Percentiles rank a stretch among this genome's conserved stretches.
Conservation (phyloP, 306 rosid species). For the Phaseolus lunatus region DNA sequence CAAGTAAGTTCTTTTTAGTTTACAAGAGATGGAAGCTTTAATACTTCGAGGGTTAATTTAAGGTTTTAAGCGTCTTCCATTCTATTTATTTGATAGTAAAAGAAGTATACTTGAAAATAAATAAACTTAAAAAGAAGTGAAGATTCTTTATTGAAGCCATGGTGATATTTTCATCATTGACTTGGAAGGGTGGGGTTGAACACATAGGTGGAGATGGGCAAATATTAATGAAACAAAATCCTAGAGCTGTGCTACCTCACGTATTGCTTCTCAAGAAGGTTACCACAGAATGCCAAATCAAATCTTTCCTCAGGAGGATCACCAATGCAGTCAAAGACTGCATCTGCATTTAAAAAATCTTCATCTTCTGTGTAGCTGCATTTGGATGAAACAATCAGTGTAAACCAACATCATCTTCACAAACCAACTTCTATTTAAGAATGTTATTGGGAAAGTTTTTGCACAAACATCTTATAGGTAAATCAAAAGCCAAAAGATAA, state of each 20-base stretch:
- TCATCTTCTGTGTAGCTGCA: constrained; percentile 92
- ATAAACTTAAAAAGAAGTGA: constrained; percentile 22
- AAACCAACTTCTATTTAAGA: constrained; percentile 4
- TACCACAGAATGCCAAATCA: constrained; percentile 86
- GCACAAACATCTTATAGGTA: constrained; percentile 3
- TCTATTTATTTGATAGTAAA: neutral
- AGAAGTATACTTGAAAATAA: neutral
- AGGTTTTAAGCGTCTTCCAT: neutral
- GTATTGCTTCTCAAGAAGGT: constrained; percentile 87
- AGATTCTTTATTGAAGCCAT: constrained; percentile 39
- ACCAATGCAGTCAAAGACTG: constrained; percentile 89
- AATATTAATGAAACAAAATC: constrained; percentile 31
- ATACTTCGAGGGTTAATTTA: neutral
- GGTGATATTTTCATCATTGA: constrained; percentile 40
- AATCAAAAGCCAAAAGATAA: neutral
- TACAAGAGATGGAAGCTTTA: neutral
- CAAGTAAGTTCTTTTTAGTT: neutral
- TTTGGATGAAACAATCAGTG: constrained; percentile 1
- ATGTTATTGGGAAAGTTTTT: neutral
- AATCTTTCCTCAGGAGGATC: constrained; percentile 95
- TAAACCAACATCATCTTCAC: constrained; percentile 28
- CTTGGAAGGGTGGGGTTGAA: too few species aligned
- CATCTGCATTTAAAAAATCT: constrained; percentile 88
- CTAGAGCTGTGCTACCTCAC: constrained; percentile 63
- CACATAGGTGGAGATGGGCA: neutral